phyloP scores from a whole-genome alignment of 208 protist species.

The Leishmania lainsoni region DNA sequence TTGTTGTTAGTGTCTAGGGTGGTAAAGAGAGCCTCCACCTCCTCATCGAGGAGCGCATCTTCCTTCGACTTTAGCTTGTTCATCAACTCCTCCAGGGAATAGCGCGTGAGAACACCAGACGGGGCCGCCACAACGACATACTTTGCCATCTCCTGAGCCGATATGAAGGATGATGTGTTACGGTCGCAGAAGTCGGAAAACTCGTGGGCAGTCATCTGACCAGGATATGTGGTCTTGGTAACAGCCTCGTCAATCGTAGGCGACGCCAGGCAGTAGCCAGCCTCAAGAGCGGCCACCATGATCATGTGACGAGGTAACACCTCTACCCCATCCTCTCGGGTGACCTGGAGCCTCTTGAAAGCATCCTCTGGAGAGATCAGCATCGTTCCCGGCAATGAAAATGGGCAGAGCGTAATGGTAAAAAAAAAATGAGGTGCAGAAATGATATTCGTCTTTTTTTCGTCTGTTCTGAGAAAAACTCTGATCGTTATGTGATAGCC shows the following conservation, averaged over 20 bases:
- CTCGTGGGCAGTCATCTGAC: conserved; percentile 76
- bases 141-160: conserved; percentile 68
- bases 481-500: not conserved
- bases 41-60: conserved; percentile 56
- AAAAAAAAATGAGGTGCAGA: not conserved
- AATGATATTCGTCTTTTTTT: not conserved
- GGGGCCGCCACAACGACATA: conserved; percentile 71
- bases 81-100: conserved; percentile 69
- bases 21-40: conserved; percentile 81
- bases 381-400: conserved; percentile 37
- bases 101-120: conserved; percentile 69
- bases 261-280: conserved; percentile 67
- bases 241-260: conserved; percentile 69
- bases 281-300: conserved; percentile 77
- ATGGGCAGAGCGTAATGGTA: conserved; percentile 2
- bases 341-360: conserved; percentile 71
- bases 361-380: conserved; percentile 57
- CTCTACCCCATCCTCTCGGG: conserved; percentile 66
- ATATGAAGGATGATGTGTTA: conserved; percentile 49
- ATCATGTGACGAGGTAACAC: conserved; percentile 65
- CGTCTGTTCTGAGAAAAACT: not conserved
- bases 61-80: conserved; percentile 44
- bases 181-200: conserved; percentile 71
- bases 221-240: conserved; percentile 44
- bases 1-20: conserved; percentile 73